Evolutionary conservation across 345 rosid species (phyloP), one percentile per base, ranked within the genome.

Genomic region (Citrus hindsii): DNA sequence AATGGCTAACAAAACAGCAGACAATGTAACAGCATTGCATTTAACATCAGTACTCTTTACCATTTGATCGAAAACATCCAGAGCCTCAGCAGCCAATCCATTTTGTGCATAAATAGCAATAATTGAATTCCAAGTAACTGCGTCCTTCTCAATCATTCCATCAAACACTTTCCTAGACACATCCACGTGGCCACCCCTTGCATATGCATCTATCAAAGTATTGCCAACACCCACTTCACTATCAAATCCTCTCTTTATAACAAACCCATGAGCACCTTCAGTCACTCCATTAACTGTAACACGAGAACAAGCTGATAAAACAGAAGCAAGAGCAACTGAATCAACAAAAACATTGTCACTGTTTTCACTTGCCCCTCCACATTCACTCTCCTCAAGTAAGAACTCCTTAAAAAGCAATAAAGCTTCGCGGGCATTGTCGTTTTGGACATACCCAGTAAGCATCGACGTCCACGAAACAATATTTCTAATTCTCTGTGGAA

Each of bases 391-490:
- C 73, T 86, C 89, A 25, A 79, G 30, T 79, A 93, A 76, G 51
- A 95, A 80, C 79, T 90, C 86, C 83, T 92, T 95, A 67, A 95
- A 93, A 58, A 93, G 88, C 69, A 83, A 83, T 22, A 95, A 70
- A 1, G 93, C 98, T 66, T 88, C 86, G 19, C 56, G 38, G 78
- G 90, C 83, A 80, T 84, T 42, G 53, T 87, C 86, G 21, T 92
- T 92, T 71, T 88, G 93, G 67, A 89, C 87, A 81, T 90, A 95
- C 51, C 98, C 94, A 9, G 89, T 69, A 4, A 95, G 91, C 90
- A 95, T 89, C 28, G 98, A 90, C 7, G 98, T 93, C 98, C 98
- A 95, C 13, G 89, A 88, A 10, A 95, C 97, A 22, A 91, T 82
- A 71, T 90, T 93, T 82, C 90, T 82, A 71, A 89, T 93, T 82